Conservation (phyloP, 2,329 filamentous ascomycete species). For the Salinomyces thailandicus region DNA sequence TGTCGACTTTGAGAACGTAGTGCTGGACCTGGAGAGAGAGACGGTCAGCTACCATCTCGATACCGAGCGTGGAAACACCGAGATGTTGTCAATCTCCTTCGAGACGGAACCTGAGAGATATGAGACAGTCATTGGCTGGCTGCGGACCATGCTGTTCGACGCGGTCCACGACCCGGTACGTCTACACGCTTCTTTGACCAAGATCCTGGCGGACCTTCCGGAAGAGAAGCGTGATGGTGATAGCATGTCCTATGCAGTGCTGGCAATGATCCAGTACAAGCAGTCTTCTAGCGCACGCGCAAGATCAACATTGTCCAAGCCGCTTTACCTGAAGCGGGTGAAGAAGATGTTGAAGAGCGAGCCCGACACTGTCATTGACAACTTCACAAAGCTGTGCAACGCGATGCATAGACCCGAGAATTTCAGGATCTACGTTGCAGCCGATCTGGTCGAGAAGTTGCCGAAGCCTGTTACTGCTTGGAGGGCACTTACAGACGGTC, state of each 20-base stretch:
- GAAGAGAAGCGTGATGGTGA: slow-evolving; percentile 82
- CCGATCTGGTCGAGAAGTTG: slow-evolving; percentile 61
- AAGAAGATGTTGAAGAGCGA: slow-evolving; percentile 70
- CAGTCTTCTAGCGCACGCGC: slow-evolving; percentile 66
- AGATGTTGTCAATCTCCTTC: slow-evolving; percentile 72
- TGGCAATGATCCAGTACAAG: slow-evolving; percentile 72
- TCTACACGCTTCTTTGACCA: slow-evolving; percentile 55
- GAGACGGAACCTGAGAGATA: slow-evolving; percentile 87
- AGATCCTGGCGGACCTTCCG: slow-evolving; percentile 82
- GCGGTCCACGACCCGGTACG: slow-evolving; percentile 71
- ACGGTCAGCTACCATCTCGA: slow-evolving; percentile 75
- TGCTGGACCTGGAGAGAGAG: slow-evolving; percentile 81
- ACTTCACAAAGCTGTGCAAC: slow-evolving; percentile 65
- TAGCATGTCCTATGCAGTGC: slow-evolving; percentile 49
- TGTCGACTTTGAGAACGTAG: slow-evolving; percentile 82
- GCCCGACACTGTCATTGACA: slow-evolving; percentile 61
- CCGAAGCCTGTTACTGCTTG: slow-evolving; percentile 67
- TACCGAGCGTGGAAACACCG: slow-evolving; percentile 61
- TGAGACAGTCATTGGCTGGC: slow-evolving; percentile 67
- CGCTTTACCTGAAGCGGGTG: slow-evolving; percentile 75
- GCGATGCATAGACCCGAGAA: slow-evolving; percentile 76
- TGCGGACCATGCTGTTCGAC: slow-evolving; percentile 77
- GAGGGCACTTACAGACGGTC: slow-evolving; percentile 50
- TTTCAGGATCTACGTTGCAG: slow-evolving; percentile 73
- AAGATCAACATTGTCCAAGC: slow-evolving; percentile 72